Evolutionary conservation across 202 grass and related monocot species (phyloP), one percentile per base, ranked within the genome.

Genomic region (Carex arenaria): DNA sequence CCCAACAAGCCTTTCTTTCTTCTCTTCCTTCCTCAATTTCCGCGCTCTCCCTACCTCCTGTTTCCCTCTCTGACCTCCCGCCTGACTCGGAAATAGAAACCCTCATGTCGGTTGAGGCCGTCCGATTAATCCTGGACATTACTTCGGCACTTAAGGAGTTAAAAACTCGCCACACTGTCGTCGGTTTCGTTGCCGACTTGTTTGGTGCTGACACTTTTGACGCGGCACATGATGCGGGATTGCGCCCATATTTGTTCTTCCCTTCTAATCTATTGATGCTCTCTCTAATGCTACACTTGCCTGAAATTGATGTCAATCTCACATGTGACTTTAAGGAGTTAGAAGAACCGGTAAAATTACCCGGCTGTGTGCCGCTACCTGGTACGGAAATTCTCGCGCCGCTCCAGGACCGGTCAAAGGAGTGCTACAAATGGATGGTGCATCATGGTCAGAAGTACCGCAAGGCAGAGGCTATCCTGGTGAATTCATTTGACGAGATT

Each of bases 341-440:
- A 8, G 10, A 64, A 28, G 86, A 80, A 13, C 91, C 91, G 2
- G 85, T 97, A 65, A 23, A 18, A 4, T 78, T 94, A 0, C 92
- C 92, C 0, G 94, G 94, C 0, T 97, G 92, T 87, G 85, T 91
- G 69, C 90, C 90, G 0, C 54, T 97, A 75, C 85, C 72, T 12
- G 62, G 83, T 0, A 66, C 13, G 4, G 92, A 92, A 4, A 80
- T 97, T 52, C 85, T 87, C 1, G 30, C 69, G 15, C 32, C 89
- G 73, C 67, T 87, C 31, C 86, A 65, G 11, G 87, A 88, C 81
- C 76, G 88, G 22, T 84, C 49, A 61, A 89, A 82, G 55, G 79
- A 77, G 0, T 57, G 15, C 8, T 91, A 85, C 80, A 34, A 63
- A 2, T 79, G 88, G 5, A 77, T 94, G 83, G 1, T 94, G 51